Percentiles rank a stretch among this genome's conserved stretches.
These are phyloP conservation scores for Moricandia moricandioides DNA, from an alignment of 345 rosid genomes.

Conservation along the genomic window DNA sequence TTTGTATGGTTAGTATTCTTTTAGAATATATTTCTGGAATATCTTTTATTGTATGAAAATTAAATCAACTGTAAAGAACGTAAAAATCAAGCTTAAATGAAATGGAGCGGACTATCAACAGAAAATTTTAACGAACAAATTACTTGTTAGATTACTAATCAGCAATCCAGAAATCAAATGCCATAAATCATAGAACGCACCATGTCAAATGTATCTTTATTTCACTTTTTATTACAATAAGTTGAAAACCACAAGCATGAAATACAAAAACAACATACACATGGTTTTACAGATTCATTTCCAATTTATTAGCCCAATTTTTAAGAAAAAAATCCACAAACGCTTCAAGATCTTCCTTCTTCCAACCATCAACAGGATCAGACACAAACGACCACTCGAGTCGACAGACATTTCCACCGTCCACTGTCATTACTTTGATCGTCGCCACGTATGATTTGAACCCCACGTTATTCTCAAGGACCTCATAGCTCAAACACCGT, in stretches of 20 bases:
- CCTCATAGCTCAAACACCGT: slow-evolving; percentile 57
- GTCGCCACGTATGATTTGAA: slow-evolving; percentile 50
- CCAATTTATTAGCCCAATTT: slow-evolving; percentile 49
- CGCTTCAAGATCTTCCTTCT: slow-evolving; percentile 42
- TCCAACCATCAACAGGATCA: slow-evolving; percentile 63
- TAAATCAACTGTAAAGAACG: background rate
- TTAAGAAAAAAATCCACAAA: slow-evolving; percentile 39
- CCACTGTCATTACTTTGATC: slow-evolving; percentile 33
- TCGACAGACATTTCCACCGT: slow-evolving; percentile 40
- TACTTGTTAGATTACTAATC: background rate
- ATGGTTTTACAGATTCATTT: slow-evolving; percentile 25
- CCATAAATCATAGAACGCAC: background rate
- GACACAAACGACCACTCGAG: slow-evolving; percentile 65
- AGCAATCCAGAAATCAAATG: background rate
- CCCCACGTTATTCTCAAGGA: slow-evolving; percentile 54
- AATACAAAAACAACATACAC: background rate
- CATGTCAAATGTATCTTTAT: background rate
- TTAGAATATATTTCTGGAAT: background rate
- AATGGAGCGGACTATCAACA: background rate
- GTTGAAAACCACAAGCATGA: background rate
- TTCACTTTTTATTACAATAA: background rate
- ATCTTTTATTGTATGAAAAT: background rate
- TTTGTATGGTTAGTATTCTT: no score
- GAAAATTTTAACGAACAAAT: background rate
- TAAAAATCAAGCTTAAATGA: slow-evolving; percentile 3